Evolutionary conservation across 2,329 filamentous ascomycete species (phyloP).

Genomic region (Fusarium compactum): DNA sequence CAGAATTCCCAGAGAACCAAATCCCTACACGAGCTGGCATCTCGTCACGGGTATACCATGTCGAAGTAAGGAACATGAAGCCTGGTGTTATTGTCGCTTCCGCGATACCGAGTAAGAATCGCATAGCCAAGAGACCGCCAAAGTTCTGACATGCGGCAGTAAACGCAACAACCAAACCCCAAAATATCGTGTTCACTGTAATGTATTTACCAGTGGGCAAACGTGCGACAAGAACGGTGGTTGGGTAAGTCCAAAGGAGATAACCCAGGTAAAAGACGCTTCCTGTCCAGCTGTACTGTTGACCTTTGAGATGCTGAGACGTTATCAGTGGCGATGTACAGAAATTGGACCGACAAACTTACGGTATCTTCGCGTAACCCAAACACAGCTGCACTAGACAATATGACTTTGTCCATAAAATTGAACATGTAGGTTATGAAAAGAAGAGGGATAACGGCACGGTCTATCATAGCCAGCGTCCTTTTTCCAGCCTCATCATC

Average conservation of each 20-base stretch:
- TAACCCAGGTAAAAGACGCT: conserved; percentile 59
- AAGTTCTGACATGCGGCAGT: conserved; percentile 62
- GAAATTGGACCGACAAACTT: neutral
- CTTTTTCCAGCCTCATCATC: conserved; percentile 44
- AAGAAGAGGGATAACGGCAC: conserved; percentile 65
- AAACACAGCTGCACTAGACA: conserved; percentile 68
- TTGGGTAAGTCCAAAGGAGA: conserved; percentile 63
- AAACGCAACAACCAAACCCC: conserved; percentile 61
- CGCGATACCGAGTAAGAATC: conserved; percentile 66
- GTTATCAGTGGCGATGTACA: neutral
- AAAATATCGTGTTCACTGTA: conserved; percentile 61
- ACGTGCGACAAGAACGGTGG: conserved; percentile 60
- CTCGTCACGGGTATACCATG: conserved; percentile 69
- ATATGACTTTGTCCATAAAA: conserved; percentile 71
- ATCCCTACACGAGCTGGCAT: conserved; percentile 66
- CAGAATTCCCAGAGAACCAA: conserved; percentile 66
- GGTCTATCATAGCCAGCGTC: conserved; percentile 68
- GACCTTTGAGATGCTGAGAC: conserved; percentile 47
- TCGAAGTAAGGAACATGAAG: conserved; percentile 67
- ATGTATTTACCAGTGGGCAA: conserved; percentile 63
- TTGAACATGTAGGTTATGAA: conserved; percentile 70
- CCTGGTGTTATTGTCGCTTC: conserved; percentile 67
- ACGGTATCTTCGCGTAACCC: conserved; percentile 63
- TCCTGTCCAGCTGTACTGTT: conserved; percentile 74
- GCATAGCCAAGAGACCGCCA: conserved; percentile 61